Percentiles rank a stretch among this genome's conserved stretches.
Conservation (phyloP, 164 flowering plant genomes). For the Tetracentron sinense region DNA sequence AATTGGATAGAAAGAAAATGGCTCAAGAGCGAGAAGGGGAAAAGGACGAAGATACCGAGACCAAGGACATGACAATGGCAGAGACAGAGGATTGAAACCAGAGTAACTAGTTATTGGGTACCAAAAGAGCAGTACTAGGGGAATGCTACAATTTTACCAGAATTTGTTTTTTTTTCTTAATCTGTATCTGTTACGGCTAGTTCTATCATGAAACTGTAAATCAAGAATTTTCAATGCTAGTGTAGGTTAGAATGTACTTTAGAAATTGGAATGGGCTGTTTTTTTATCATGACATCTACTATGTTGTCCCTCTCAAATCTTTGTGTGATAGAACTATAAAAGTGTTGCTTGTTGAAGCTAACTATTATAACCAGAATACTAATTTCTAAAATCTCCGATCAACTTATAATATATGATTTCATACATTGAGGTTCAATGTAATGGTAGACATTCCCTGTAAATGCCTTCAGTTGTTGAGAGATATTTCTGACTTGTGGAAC, state of each 20-base stretch:
- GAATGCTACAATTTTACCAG: not conserved
- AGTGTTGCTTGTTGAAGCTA: not conserved
- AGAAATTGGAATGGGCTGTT: not conserved
- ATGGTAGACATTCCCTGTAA: no score
- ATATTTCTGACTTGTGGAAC: no score
- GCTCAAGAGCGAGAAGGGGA: constrained; percentile 87
- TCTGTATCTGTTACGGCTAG: constrained; percentile 3
- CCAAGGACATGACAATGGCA: constrained; percentile 64
- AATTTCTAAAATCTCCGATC: not conserved
- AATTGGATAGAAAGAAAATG: constrained; percentile 72
- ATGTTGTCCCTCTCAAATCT: not conserved
- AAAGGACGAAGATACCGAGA: constrained; percentile 61
- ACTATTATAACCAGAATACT: not conserved
- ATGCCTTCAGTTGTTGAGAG: no score
- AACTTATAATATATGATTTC: no score
- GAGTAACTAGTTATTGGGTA: constrained; percentile 16
- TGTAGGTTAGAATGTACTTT: not conserved
- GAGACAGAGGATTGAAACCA: constrained; percentile 67
- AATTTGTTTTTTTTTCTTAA: not conserved
- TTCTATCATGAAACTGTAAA: constrained; percentile 2
- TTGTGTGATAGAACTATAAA: not conserved
- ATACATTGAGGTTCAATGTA: not conserved
- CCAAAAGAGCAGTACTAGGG: constrained; percentile 1
- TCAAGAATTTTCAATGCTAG: not conserved
- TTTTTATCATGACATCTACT: no score